Evolutionary conservation across 768 basidiomycete genomes (phyloP), one percentile per base, ranked within the genome.

Genomic region (Auriscalpium microsporum): DNA sequence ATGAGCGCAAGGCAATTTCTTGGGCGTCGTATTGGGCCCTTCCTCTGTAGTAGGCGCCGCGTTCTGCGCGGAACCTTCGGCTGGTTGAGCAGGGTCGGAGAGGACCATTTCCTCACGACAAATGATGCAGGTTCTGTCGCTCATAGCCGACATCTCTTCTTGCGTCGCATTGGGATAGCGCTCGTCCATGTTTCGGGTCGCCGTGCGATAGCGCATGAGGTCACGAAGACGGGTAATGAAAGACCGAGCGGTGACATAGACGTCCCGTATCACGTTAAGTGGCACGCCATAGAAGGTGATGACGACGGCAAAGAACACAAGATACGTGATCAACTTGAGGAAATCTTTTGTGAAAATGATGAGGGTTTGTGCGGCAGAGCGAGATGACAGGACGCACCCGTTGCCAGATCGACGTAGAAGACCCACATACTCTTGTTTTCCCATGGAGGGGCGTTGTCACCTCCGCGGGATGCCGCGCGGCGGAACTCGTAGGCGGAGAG

Each of bases 361-460:
- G 60, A 45, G 47, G 57, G 48, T 57, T 56, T 45, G 8, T 45
- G 37, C 14, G 35, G 10, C 23, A 36, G 53, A 48, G 52, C 8
- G 45, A 48, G 48, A 33, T 17, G 19, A 10, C 52, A 45, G 50
- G 17, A 71, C 82, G 48, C 60, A 94, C 95, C 94, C 44, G 94
- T 94, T 28, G 78, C 75, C 52, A 98, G 72, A 65, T 98, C 96
- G 55, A 97, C 83, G 67, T 97, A 98, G 73, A 96, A 97, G 9
- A 89, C 75, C 77, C 84, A 94, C 85, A 97, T 94, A 74, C 90
- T 93, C 77, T 97, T 98, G 65, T 94, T 87, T 69, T 99, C 94
- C 96, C 96, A 98, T 48, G 86, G 82, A 59, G 93, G 86, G 2
- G 89, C 84, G 68, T 87, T 87, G 68, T 88, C 90, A 34, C 89